Percentiles rank a stretch among this genome's conserved stretches.
Evolutionary conservation across 2,329 filamentous ascomycete species (phyloP).

Genomic region (Diaporthe caulivora): DNA sequence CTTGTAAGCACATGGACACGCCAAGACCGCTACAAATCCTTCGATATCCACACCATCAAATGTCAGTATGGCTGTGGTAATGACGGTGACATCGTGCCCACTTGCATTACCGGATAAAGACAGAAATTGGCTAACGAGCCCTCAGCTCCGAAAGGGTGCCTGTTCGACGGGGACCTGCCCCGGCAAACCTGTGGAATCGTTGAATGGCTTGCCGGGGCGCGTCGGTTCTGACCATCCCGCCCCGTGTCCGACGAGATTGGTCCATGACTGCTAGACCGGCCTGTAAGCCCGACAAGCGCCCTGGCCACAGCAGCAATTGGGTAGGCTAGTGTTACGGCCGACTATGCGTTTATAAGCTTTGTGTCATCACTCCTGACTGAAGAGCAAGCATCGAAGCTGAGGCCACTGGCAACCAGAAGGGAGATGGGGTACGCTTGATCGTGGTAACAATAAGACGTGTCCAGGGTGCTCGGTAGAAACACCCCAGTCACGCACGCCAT

Average conservation of each 20-base stretch:
- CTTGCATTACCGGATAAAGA: conserved; percentile 8
- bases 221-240: conserved; percentile 13
- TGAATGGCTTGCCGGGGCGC: conserved; percentile 2
- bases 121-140: conserved; percentile 14
- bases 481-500: neutral
- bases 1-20: neutral
- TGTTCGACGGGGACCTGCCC: neutral
- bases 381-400: too few species aligned
- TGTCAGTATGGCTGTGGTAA: neutral
- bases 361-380: neutral
- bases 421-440: neutral
- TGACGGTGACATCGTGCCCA: conserved; percentile 28
- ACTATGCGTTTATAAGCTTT: neutral
- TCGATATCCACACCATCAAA: conserved; percentile 7
- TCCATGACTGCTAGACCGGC: neutral
- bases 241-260: conserved; percentile 19
- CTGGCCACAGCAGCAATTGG: neutral
- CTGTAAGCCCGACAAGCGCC: neutral
- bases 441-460: neutral
- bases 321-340: neutral
- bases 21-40: conserved; percentile 30
- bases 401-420: too few species aligned
- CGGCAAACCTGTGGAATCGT: neutral
- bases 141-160: neutral
- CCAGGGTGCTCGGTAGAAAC: neutral